Conservation (phyloP, 2,329 filamentous ascomycete species). For the Cytospora mali region DNA sequence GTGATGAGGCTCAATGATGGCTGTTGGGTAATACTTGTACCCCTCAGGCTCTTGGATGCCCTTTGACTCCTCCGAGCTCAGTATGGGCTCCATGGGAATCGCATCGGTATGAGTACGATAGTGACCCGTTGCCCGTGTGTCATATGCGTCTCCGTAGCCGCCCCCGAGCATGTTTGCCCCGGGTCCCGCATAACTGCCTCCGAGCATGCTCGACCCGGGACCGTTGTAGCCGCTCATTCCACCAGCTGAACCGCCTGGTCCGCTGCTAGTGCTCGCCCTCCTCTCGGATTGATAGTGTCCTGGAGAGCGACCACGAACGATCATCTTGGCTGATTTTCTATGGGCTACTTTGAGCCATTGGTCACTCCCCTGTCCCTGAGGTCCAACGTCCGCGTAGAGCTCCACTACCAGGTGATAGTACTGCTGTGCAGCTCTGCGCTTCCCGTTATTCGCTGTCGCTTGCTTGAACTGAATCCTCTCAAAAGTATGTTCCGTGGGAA, state of each 20-base stretch:
- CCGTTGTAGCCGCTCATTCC: constrained; percentile 54
- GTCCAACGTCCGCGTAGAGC: constrained; percentile 70
- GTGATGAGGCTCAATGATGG: constrained; percentile 52
- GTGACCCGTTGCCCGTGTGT: constrained; percentile 43
- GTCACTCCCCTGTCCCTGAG: constrained; percentile 44
- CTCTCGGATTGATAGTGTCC: constrained; percentile 77
- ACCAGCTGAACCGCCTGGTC: constrained; percentile 65
- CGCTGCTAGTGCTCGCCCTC: constrained; percentile 69
- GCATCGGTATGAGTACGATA: constrained; percentile 53
- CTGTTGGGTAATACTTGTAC: constrained; percentile 57
- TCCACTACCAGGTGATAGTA: constrained; percentile 92
- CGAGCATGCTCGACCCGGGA: constrained; percentile 41
- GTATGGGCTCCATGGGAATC: constrained; percentile 53
- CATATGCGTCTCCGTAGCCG: constrained; percentile 43
- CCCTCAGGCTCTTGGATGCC: constrained; percentile 51
- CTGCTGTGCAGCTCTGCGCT: constrained; percentile 85
- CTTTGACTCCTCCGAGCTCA: constrained; percentile 56
- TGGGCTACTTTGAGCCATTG: constrained; percentile 72
- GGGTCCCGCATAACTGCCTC: constrained; percentile 42
- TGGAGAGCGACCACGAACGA: constrained; percentile 82
- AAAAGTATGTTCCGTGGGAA: constrained; percentile 65
- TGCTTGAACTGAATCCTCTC: constrained; percentile 95
- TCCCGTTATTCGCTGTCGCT: constrained; percentile 91
- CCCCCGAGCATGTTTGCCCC: constrained; percentile 45
- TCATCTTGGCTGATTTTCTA: constrained; percentile 76